A percentile compares a stretch with the other conserved stretches of the same genome.
Evolutionary conservation across 805 yeast genomes (phyloP).

Genomic region (Sugiyamaella lignohabitans): DNA sequence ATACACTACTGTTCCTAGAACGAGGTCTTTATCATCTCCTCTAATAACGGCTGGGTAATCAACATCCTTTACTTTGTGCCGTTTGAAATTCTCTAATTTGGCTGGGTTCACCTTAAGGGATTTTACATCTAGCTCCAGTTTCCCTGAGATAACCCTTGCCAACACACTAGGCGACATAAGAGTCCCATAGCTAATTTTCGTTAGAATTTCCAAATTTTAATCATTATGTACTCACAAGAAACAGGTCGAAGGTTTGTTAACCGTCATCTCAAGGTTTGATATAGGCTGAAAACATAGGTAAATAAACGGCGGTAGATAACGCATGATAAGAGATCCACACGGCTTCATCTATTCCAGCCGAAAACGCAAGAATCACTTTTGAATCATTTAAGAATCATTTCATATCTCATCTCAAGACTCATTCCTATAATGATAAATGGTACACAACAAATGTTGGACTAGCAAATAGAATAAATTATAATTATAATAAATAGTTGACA

Average conservation of each 20-base stretch:
- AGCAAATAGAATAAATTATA: too few relatives aligned
- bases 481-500: too few relatives aligned
- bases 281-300: neutral
- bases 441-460: too few relatives aligned
- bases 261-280: neutral
- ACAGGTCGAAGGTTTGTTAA: constrained; percentile 1
- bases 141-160: constrained; percentile 17
- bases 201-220: neutral
- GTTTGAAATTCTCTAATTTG: constrained; percentile 12
- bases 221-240: constrained; percentile 7
- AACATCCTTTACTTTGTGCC: constrained; percentile 18
- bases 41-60: constrained; percentile 22
- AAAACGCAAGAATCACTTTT: too few relatives aligned
- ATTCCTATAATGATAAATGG: too few relatives aligned
- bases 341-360: too few relatives aligned
- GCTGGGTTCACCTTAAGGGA: constrained; percentile 16
- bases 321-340: too few relatives aligned
- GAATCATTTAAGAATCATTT: too few relatives aligned
- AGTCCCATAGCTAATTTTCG: constrained; percentile 24
- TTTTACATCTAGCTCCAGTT: constrained; percentile 5
- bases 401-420: too few relatives aligned
- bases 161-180: constrained; percentile 22
- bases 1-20: constrained; percentile 19
- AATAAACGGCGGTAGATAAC: neutral
- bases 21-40: constrained; percentile 4